Base-by-base conservation (phyloP, 2,329 filamentous ascomycete genomes). In the Colletotrichum aenigma region DNA sequence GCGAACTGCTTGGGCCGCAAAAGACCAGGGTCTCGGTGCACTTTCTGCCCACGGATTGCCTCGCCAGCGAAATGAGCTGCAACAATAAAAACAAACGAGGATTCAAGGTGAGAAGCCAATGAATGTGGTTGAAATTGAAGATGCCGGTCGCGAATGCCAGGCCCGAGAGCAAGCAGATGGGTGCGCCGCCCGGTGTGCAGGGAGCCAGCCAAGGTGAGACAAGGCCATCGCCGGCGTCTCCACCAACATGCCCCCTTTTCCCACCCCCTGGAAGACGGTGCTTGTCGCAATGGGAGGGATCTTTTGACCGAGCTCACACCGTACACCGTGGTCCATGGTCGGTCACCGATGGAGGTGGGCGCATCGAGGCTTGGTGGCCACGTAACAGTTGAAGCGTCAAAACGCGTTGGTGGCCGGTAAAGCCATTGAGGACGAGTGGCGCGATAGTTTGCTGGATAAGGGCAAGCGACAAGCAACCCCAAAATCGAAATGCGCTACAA, bases 31-130 rank as follows among this genome's bases (percentile, higher is more conserved):
- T 52, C 7, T 18, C 13, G 64, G 64, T 64, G 62, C 70, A 67
- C 62, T 26, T 56, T 28, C 71, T 36, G 48, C 16, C 21, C 43
- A 32, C 36, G 28, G 55, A 69, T 61, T 74, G 73, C 70, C 64
- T 74, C 60, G 64, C 77, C 75, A 80, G 78, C 77, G 79, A 80
- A 78, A 81, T 80, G 80, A 76, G 75, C 76, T 75, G 66, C 26
- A 61, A 74, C 68, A 76, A 79, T 76, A 76, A 78, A 78, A 79
- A 77, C 67, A 77, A 77, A 60, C 43, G 26, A 69, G 74, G 64
- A 38, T 60, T 30, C 30, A 13, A 69, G 64, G 74, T 73, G 64
- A 69, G 43, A 69, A 12, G 9, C 74, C 74, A 76, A 76, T 76
- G 74, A 61, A 66, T 64, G 70, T 24, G n/a, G 16, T 48, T 18